Percentiles rank a stretch among this genome's conserved stretches.
Evolutionary conservation across 2,329 filamentous ascomycete genomes (phyloP).

Genomic region (Trichoderma pleuroti): DNA sequence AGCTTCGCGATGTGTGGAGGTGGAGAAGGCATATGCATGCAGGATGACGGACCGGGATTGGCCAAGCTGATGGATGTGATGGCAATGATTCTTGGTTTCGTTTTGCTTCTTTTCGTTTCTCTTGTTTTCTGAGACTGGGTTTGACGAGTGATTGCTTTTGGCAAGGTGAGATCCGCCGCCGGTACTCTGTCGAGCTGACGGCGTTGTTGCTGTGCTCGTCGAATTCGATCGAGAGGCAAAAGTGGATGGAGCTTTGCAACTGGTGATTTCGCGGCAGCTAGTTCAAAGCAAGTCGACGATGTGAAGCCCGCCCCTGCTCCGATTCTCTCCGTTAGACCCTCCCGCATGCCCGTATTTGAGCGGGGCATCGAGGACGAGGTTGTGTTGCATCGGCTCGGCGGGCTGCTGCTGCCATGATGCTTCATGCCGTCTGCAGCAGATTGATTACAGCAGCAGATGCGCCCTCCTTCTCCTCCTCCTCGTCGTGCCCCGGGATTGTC

Average conservation of each 20-base stretch:
- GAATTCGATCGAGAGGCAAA: not conserved
- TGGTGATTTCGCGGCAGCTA: not conserved
- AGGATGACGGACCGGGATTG: not conserved
- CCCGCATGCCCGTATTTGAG: not conserved
- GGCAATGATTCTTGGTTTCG: not conserved
- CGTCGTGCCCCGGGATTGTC: not conserved
- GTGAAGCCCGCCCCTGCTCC: constrained; percentile 10
- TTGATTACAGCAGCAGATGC: not conserved
- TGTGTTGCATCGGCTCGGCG: not conserved
- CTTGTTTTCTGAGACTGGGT: not conserved
- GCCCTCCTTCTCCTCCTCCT: no score
- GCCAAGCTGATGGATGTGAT: not conserved
- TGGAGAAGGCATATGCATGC: constrained; percentile 13
- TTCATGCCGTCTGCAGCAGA: not conserved
- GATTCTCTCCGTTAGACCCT: constrained; percentile 16
- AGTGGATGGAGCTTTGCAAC: not conserved
- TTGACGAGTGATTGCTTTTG: not conserved
- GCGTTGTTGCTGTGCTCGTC: not conserved
- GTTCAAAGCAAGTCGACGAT: not conserved
- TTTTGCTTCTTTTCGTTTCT: not conserved
- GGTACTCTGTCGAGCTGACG: not conserved
- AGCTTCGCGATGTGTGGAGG: constrained; percentile 3
- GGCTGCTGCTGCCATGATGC: not conserved
- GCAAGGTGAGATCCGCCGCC: not conserved
- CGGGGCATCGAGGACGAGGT: not conserved